These are phyloP conservation scores for Sedum album DNA, from an alignment of 164 flowering plant genomes.

Conservation along the genomic window DNA sequence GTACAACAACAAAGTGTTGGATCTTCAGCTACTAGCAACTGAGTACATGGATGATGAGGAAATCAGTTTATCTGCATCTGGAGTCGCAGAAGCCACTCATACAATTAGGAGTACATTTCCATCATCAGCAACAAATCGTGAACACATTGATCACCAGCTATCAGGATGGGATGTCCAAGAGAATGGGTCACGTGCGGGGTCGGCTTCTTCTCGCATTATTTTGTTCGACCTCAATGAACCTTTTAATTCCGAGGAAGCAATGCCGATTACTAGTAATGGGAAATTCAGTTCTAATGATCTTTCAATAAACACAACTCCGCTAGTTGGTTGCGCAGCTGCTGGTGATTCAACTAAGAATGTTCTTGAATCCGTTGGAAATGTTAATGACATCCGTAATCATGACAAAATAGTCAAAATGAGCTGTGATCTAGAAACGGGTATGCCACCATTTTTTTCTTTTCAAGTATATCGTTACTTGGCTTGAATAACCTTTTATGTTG, in stretches of 20 bases:
- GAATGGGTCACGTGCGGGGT: not conserved
- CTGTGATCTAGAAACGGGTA: conserved; percentile 14
- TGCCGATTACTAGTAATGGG: not conserved
- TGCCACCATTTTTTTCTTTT: not conserved
- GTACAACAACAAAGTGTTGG: conserved; percentile 23
- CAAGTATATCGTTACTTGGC: not conserved
- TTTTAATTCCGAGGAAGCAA: conserved; percentile 12
- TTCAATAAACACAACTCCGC: conserved; percentile 1
- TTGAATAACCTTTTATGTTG: not conserved
- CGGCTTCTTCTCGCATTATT: not conserved
- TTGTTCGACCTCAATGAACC: conserved; percentile 24
- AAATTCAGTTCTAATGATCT: conserved; percentile 3
- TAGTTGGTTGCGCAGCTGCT: not conserved
- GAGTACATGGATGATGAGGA: conserved; percentile 26
- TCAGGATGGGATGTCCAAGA: not conserved
- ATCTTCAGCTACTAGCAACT: conserved; percentile 34
- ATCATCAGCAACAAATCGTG: conserved; percentile 4
- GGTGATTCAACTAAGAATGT: not conserved
- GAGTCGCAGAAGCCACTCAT: conserved; percentile 1
- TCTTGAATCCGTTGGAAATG: conserved; percentile 5
- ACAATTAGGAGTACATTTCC: conserved; percentile 4
- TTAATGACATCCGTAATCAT: not conserved
- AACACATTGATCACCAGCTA: not conserved
- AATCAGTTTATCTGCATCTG: conserved; percentile 2
- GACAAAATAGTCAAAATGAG: not conserved